Conservation (phyloP, 2,329 filamentous ascomycete genomes). For the Byssothecium circinans region DNA sequence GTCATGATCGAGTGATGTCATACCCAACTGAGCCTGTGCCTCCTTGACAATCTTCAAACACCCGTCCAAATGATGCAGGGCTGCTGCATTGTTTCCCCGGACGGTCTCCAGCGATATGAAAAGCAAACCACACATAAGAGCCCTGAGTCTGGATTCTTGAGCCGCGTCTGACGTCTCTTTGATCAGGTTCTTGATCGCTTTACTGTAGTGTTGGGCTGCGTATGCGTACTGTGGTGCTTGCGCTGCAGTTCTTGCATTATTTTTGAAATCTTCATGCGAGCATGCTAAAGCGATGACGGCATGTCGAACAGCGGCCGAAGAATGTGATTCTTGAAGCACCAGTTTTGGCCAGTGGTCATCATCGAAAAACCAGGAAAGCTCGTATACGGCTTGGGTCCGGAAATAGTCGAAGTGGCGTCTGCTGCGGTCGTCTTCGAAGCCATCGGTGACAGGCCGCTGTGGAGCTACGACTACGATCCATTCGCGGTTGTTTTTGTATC, state of each 20-base stretch:
- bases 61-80: conserved; percentile 14
- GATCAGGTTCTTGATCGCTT: conserved; percentile 16
- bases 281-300: conserved; percentile 18
- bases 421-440: conserved; percentile 19
- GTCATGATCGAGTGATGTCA: background rate
- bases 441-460: conserved; percentile 13
- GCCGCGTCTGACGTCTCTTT: conserved; percentile 14
- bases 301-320: conserved; percentile 14
- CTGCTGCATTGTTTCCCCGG: conserved; percentile 14
- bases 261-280: conserved; percentile 16
- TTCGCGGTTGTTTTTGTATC: conserved; percentile 17
- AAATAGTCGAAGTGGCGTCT: conserved; percentile 23
- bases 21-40: conserved; percentile 9
- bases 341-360: conserved; percentile 11
- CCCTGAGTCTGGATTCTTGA: conserved; percentile 8
- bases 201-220: conserved; percentile 16
- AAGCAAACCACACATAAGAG: conserved; percentile 19
- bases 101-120: conserved; percentile 20
- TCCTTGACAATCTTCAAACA: conserved; percentile 19
- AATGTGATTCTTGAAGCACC: conserved; percentile 15
- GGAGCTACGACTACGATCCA: conserved; percentile 19
- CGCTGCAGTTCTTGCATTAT: conserved; percentile 2
- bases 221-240: conserved; percentile 12
- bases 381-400: conserved; percentile 13
- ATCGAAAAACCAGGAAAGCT: conserved; percentile 20